phyloP scores from a whole-genome alignment of 495 filamentous ascomycete species.

The Trichoderma asperelloides region DNA sequence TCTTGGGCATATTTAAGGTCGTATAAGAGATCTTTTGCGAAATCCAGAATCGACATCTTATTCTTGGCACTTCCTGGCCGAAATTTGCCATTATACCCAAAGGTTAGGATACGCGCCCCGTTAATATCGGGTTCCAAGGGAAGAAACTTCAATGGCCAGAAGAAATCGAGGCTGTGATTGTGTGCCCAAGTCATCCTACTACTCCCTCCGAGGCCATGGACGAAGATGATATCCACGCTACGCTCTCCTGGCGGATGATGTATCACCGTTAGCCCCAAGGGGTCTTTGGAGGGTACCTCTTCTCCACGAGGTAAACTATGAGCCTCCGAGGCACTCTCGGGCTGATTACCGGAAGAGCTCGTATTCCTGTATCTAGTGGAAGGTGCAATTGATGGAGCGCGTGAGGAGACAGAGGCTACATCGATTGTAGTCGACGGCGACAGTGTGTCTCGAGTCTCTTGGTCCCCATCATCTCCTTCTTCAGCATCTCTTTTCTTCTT shows the following conservation, averaged over 20 bases:
- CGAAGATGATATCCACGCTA: conserved; percentile 22
- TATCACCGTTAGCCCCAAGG: background rate
- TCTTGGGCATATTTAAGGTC: conserved; percentile 26
- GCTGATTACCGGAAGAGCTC: too few species aligned
- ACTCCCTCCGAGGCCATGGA: conserved; percentile 29
- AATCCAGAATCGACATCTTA: conserved; percentile 22
- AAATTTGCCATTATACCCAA: conserved; percentile 28
- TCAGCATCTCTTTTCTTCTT: too few species aligned
- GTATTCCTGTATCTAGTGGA: too few species aligned
- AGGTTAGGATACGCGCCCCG: conserved; percentile 24
- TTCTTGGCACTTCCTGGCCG: conserved; percentile 6
- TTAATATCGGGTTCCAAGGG: conserved; percentile 23
- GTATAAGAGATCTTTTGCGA: conserved; percentile 30
- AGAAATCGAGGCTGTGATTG: conserved; percentile 19
- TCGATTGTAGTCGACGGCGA: too few species aligned
- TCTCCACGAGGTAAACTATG: too few species aligned
- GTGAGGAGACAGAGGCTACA: too few species aligned
- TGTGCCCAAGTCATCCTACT: conserved; percentile 24
- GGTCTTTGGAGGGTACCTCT: background rate
- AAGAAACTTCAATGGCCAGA: conserved; percentile 27
- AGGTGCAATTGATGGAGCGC: too few species aligned
- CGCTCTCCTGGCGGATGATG: background rate
- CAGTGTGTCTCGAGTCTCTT: too few species aligned
- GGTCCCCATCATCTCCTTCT: too few species aligned
- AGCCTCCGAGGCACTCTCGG: too few species aligned